Percentiles rank a stretch among this genome's conserved stretches.
These are phyloP conservation scores for Penicillium angulare DNA, from an alignment of 495 filamentous ascomycete species.

Conservation along the genomic window DNA sequence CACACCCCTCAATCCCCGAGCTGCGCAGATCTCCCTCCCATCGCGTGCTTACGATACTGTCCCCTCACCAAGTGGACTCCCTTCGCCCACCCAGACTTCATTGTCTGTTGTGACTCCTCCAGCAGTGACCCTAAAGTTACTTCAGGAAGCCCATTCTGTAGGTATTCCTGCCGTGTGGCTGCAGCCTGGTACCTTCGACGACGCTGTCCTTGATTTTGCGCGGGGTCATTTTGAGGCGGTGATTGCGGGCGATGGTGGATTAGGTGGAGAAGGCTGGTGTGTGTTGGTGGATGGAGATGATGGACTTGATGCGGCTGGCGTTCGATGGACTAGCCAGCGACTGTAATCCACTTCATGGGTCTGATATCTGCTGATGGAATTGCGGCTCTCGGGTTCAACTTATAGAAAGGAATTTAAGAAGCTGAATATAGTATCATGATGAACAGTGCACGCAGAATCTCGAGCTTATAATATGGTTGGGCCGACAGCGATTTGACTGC, in stretches of 20 bases:
- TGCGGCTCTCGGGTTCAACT: too few relatives aligned
- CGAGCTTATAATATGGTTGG: too few relatives aligned
- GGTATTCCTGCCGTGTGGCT: conserved; percentile 85
- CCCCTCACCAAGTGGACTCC: conserved; percentile 61
- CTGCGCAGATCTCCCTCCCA: conserved; percentile 55
- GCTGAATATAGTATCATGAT: too few relatives aligned
- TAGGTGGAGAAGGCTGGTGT: conserved; percentile 79
- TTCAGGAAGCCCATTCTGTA: conserved; percentile 75
- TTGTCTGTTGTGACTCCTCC: conserved; percentile 85
- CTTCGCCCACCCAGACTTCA: conserved; percentile 66
- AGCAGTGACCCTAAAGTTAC: conserved; percentile 59
- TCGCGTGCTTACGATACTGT: conserved; percentile 59
- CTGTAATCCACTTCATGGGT: conserved; percentile 24
- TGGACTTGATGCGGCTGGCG: conserved; percentile 60
- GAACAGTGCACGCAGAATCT: too few relatives aligned
- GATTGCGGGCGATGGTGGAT: conserved; percentile 67
- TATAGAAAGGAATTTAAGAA: too few relatives aligned
- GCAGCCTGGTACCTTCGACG: conserved; percentile 86
- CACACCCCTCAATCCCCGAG: conserved; percentile 77
- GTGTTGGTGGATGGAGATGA: conserved; percentile 86
- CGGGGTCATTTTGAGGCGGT: conserved; percentile 62
- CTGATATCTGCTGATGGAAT: too few relatives aligned
- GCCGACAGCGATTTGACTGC: too few relatives aligned
- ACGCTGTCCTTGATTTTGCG: conserved; percentile 68
- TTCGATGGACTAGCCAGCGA: conserved; percentile 44